phyloP scores from a whole-genome alignment of 495 filamentous ascomycete genomes.

The Ramalina intermedia region DNA sequence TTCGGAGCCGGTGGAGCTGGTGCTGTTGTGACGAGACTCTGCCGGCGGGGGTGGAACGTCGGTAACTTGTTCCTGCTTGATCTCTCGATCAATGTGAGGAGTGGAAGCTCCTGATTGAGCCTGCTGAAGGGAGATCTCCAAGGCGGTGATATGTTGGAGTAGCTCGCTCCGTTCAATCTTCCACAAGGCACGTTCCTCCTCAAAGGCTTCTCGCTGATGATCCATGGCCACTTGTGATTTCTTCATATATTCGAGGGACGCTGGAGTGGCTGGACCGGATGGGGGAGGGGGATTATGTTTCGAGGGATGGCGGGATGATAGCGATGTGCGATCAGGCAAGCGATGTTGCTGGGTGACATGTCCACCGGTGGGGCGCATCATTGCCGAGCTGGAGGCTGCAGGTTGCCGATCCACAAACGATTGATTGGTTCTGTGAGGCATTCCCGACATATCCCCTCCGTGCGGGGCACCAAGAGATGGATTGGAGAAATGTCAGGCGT shows the following conservation, averaged over 20 bases:
- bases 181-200: constrained; percentile 14
- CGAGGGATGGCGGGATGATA: background rate
- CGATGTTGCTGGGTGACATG: background rate
- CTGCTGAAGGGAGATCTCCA: constrained; percentile 8
- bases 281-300: too few species aligned
- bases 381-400: too few species aligned
- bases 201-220: constrained; percentile 8
- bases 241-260: constrained; percentile 9
- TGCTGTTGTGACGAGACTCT: background rate
- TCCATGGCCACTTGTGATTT: constrained; percentile 11
- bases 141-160: constrained; percentile 6
- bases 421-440: too few species aligned
- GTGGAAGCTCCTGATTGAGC: background rate
- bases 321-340: background rate
- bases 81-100: background rate
- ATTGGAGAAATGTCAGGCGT: too few species aligned
- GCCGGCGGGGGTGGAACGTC: background rate
- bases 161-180: constrained; percentile 9
- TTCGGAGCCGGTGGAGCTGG: constrained; percentile 4
- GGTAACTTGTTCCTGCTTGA: background rate
- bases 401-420: too few species aligned
- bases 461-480: too few species aligned
- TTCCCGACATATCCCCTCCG: too few species aligned
- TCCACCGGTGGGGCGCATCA: too few species aligned
- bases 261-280: background rate